Conservation (phyloP, 768 basidiomycete genomes). For the Saitozyma sp. region DNA sequence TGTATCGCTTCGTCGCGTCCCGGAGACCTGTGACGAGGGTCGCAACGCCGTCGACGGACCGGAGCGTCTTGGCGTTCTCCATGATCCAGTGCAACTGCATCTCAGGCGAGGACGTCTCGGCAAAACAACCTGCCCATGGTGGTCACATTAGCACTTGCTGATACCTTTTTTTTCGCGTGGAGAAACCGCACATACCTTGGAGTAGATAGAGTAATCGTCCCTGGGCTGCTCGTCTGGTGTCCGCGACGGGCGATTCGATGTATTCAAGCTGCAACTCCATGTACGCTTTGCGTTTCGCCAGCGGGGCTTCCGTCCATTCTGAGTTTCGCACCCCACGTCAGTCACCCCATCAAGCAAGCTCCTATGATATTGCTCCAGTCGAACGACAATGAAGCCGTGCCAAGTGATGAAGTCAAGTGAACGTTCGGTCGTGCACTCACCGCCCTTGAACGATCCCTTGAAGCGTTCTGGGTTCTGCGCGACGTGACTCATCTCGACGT, state of each 20-base stretch:
- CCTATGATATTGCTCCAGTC: not conserved
- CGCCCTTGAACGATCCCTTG: conserved; percentile 76
- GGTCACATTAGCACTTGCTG: conserved; percentile 5
- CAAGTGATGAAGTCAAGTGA: not conserved
- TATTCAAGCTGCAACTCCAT: conserved; percentile 80
- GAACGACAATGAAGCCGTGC: not conserved
- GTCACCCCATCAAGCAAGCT: not conserved
- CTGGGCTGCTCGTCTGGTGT: conserved; percentile 81
- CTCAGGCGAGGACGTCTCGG: conserved; percentile 85
- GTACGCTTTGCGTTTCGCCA: conserved; percentile 66
- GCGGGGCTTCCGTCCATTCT: conserved; percentile 78
- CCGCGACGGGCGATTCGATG: conserved; percentile 80
- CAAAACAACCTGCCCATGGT: conserved; percentile 71
- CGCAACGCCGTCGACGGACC: conserved; percentile 77
- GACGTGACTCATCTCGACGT: conserved; percentile 89
- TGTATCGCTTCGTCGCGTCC: conserved; percentile 79
- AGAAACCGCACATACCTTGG: conserved; percentile 65
- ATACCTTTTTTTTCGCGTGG: conserved; percentile 1
- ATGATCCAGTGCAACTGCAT: conserved; percentile 95
- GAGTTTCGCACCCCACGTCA: not conserved
- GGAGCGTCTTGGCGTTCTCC: conserved; percentile 84
- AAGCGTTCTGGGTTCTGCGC: conserved; percentile 83
- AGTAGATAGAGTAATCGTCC: conserved; percentile 84
- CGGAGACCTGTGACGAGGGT: conserved; percentile 84
- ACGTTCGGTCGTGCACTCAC: conserved; percentile 55